Evolutionary conservation across 192 early-diverging fungal genomes (phyloP).

Genomic region (Pilaira anomala): DNA sequence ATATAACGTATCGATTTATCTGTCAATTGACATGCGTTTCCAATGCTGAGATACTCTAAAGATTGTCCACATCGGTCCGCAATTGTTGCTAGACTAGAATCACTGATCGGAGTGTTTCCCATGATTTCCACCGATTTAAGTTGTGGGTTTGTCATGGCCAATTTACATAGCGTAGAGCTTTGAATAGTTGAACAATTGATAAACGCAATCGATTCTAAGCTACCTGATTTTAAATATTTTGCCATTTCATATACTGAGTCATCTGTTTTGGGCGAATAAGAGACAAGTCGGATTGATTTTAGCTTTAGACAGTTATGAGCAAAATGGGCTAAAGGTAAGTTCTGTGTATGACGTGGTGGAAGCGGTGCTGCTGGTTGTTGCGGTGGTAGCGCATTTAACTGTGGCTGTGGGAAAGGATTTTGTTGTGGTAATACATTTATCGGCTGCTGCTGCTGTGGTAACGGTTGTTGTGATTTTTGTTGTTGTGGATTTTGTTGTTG

Average conservation of each 20-base stretch:
- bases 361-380: not conserved
- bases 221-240: conserved; percentile 22
- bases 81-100: conserved; percentile 26
- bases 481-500: no score
- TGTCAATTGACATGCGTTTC: conserved; percentile 30
- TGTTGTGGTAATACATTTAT: not conserved
- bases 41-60: conserved; percentile 26
- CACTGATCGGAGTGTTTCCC: conserved; percentile 28
- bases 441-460: not conserved
- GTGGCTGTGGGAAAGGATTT: not conserved
- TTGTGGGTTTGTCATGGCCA: conserved; percentile 29
- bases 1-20: conserved; percentile 26
- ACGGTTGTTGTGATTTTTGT: no score
- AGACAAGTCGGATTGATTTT: conserved; percentile 21
- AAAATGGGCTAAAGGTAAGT: conserved; percentile 30
- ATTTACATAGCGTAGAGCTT: conserved; percentile 34
- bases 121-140: conserved; percentile 27
- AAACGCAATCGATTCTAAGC: conserved; percentile 15
- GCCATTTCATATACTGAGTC: conserved; percentile 38
- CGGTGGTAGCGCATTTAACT: not conserved
- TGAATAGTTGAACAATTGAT: conserved; percentile 28
- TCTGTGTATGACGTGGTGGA: not conserved
- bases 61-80: conserved; percentile 27
- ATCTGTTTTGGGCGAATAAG: conserved; percentile 33
- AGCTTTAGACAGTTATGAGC: conserved; percentile 32